Conservation (phyloP, 1,139 yeast genomes). For the Saccharomyces uvarum region DNA sequence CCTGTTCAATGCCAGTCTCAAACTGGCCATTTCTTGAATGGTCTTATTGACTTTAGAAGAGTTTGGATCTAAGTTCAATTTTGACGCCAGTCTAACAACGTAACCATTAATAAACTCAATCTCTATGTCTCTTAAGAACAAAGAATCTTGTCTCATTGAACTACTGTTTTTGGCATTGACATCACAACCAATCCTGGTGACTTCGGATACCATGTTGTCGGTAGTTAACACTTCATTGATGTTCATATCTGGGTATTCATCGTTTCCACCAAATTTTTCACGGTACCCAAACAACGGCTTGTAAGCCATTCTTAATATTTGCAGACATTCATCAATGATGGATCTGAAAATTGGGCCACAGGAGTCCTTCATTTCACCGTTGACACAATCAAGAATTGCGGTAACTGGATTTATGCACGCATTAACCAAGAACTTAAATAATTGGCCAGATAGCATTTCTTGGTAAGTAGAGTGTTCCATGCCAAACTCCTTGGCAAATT, state of each 20-base stretch:
- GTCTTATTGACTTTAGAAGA: conserved; percentile 30
- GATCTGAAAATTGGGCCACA: conserved; percentile 37
- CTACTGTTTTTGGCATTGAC: conserved; percentile 56
- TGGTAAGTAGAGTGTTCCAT: conserved; percentile 42
- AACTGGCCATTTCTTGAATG: conserved; percentile 30
- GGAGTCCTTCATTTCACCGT: conserved; percentile 56
- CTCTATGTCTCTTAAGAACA: conserved; percentile 57
- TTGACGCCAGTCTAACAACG: conserved; percentile 43
- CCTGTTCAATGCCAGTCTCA: conserved; percentile 28
- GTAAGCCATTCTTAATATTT: conserved; percentile 33
- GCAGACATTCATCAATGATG: conserved; percentile 45
- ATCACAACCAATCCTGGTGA: conserved; percentile 42
- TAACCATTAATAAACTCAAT: conserved; percentile 75
- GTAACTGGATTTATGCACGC: conserved; percentile 79
- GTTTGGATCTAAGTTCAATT: conserved; percentile 23
- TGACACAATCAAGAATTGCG: conserved; percentile 63
- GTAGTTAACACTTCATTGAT: conserved; percentile 35
- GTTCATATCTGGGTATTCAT: conserved; percentile 20
- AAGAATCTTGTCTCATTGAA: conserved; percentile 82
- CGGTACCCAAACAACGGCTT: conserved; percentile 28
- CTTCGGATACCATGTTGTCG: conserved; percentile 37
- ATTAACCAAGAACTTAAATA: conserved; percentile 70
- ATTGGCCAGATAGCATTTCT: conserved; percentile 56
- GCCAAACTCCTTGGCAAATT: conserved; percentile 33
- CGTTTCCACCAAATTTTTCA: conserved; percentile 27